Percentiles rank a stretch among this genome's conserved stretches.
phyloP scores from a whole-genome alignment of 495 filamentous ascomycete species.

The Aspergillus sparsus region DNA sequence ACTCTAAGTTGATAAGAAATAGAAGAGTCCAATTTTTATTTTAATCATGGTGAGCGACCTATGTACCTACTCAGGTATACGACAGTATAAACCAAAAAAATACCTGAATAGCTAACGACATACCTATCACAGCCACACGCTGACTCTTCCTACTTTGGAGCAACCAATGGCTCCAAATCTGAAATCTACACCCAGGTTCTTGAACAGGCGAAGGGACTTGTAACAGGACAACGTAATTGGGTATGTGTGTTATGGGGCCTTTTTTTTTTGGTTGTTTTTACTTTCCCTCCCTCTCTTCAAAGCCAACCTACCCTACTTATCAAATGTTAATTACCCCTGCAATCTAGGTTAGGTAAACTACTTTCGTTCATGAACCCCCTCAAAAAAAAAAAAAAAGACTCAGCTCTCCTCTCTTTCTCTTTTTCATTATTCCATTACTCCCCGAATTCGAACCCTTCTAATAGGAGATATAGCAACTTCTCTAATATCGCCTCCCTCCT shows the following conservation, averaged over 20 bases:
- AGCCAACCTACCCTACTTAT: no score
- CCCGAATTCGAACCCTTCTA: conserved; percentile 6
- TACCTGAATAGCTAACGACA: neutral
- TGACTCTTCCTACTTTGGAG: conserved; percentile 74
- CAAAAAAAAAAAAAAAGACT: no score
- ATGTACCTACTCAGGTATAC: no score
- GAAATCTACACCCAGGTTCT: conserved; percentile 77
- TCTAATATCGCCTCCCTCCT: conserved; percentile 82
- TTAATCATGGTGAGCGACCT: no score
- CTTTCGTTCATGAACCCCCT: neutral
- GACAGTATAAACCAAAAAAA: neutral
- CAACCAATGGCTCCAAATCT: conserved; percentile 61
- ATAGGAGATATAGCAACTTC: conserved; percentile 63
- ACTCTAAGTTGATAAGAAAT: no score
- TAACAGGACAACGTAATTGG: conserved; percentile 85
- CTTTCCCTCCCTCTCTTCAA: no score
- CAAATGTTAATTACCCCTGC: neutral
- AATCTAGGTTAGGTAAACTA: conserved; percentile 59
- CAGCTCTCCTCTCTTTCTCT: no score
- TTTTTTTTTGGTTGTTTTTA: neutral
- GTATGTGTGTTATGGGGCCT: conserved; percentile 45
- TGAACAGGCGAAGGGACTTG: conserved; percentile 67
- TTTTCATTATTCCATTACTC: neutral
- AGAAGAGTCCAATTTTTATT: no score
- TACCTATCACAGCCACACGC: conserved; percentile 80